Base-by-base conservation (phyloP, 208 protist species). In the Trichomonas vaginalis region DNA sequence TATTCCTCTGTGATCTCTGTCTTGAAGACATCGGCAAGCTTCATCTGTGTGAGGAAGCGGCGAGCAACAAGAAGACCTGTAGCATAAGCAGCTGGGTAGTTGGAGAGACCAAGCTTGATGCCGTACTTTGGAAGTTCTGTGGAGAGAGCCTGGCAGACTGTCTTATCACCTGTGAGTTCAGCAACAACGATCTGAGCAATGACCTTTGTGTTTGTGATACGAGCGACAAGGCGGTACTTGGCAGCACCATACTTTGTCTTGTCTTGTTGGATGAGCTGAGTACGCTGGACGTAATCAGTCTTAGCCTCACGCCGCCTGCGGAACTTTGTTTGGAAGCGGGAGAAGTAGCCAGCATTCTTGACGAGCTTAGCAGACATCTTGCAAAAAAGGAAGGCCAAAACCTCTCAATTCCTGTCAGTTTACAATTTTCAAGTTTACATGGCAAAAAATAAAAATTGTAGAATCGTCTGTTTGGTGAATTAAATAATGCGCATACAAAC, bases 201-300 rank as follows among this genome's bases (percentile, higher is more conserved):
- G 96, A 99, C 97, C 96, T 99, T 98, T 83, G 96, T 96, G 95
- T 96, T 96, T 21, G 96, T 96, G 90, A 99, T 97, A 97, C 99
- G 98, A 87, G 99, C 98, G 88, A 99, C 98, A 42, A 99, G 97
- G 96, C 99, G 97, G 98, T 99, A 99, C 98, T 99, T 99, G 96
- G 98, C 98, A 79, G 98, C 97, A 96, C 98, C 98, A 97, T 99
- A 99, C 97, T 99, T 99, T 97, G 98, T 99, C 92, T 99, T 99
- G 97, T 99, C 99, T 98, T 99, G 99, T 90, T 98, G 97, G 96
- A 99, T 98, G 46, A 99, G 97, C 90, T 97, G 96, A 95, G 98
- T 97, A 96, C 99, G 98, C 56, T 98, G 98, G 92, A 98, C 97
- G 98, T 99, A 99, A 97, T 99, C 99, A 90, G 99, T 99, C 97